Evolutionary conservation across 2,329 filamentous ascomycete species (phyloP), one percentile per base, ranked within the genome.

Genomic region (Neofusicoccum ribis): DNA sequence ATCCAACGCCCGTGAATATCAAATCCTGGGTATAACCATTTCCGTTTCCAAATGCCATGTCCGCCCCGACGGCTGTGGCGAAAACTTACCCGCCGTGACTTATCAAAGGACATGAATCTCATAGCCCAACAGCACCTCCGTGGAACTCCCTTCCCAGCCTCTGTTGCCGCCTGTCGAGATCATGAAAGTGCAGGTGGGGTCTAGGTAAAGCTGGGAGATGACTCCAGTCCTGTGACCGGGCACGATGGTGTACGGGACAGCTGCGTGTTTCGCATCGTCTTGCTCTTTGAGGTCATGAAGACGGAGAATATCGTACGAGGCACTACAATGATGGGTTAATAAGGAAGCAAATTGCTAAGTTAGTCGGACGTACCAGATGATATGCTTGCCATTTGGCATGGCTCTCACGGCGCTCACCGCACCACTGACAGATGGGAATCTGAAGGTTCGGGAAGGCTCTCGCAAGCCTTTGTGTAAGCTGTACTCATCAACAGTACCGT

Each of bases 401-500:
- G 92, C 87, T 66, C 90, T 85, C 15, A 99, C 86, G 8, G 93
- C 92, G 72, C 91, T 97, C 34, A 99, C 93, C 0, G 93, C 87
- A 8, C 94, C 94, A 75, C 92, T 96, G 14, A 94, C 95, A 31
- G 88, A 86, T 1, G 95, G 95, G 69, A 99, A 96, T 72, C 90
- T 93, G 76, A 99, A 91, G 0, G 88, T 87, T 39, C 95, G 86
- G 70, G 91, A 88, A 0, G 93, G 89, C 68, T 87, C 85, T 79
- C 90, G 90, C 1, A 92, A 84, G 1, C 89, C 85, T 72, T 93
- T 92, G 75, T 95, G 92, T 17, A 99, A 83, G 72, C 88, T 92
- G 78, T 91, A 99, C 78, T 99, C 95, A 70, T 99, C 95, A 0
- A 99, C 95, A 0, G 92, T 96, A 60, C 92, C 87, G 77, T 98